A percentile compares a stretch with the other conserved stretches of the same genome.
Evolutionary conservation across 208 protist genomes (phyloP).

Genomic region (Acanthamoeba castellanii): DNA sequence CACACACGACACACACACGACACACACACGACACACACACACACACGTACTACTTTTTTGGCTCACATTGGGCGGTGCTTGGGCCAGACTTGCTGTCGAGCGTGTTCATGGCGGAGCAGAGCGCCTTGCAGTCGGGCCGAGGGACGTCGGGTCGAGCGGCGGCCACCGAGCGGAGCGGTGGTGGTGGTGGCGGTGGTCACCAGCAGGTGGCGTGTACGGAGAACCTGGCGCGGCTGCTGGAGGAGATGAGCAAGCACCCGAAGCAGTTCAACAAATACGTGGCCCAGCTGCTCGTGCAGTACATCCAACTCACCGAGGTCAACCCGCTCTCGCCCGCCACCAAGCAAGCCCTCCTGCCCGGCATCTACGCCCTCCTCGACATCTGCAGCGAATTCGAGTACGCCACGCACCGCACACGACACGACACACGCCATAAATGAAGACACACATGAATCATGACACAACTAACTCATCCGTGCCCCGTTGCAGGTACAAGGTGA

Average conservation of each 20-base stretch:
- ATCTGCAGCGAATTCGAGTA: constrained; percentile 75
- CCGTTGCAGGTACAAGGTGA: constrained; percentile 26
- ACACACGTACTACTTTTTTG: not conserved
- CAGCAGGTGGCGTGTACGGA: constrained; percentile 13
- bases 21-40: not conserved
- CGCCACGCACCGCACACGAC: not conserved
- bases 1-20: not conserved
- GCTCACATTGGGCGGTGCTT: not conserved
- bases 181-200: not conserved
- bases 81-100: constrained; percentile 31
- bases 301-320: constrained; percentile 62
- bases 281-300: constrained; percentile 47
- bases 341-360: constrained; percentile 62
- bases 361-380: constrained; percentile 73
- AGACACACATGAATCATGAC: too few species aligned
- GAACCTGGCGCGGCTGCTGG: constrained; percentile 68
- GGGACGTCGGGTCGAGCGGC: not conserved
- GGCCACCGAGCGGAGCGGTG: not conserved
- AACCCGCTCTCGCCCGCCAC: constrained; percentile 49
- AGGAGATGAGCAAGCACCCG: constrained; percentile 70
- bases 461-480: not conserved
- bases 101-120: constrained; percentile 51
- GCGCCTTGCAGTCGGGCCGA: not conserved
- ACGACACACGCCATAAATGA: not conserved
- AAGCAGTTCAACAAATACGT: constrained; percentile 78